phyloP scores from a whole-genome alignment of 208 protist genomes.

The Trypanosoma rangeli region DNA sequence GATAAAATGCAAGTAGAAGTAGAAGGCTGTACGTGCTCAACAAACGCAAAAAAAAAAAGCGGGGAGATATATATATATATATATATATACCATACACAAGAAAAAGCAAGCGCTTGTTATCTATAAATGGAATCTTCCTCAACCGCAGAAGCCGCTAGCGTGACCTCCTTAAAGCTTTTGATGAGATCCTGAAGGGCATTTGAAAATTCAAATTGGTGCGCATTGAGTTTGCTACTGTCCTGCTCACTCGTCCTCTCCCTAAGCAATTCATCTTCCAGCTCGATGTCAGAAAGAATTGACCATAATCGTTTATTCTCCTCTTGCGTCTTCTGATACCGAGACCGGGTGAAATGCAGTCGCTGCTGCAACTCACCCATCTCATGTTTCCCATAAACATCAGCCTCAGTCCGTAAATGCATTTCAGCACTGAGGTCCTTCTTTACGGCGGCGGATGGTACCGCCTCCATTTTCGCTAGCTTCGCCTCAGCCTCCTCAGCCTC shows the following conservation, averaged over 20 bases:
- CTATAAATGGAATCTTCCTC: neutral
- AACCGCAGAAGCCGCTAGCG: neutral
- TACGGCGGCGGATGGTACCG: neutral
- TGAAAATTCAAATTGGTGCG: slow-evolving; percentile 7
- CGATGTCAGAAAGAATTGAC: slow-evolving; percentile 1
- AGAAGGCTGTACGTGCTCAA: neutral
- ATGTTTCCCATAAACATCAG: neutral
- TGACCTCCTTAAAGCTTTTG: slow-evolving; percentile 19
- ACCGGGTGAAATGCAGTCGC: slow-evolving; percentile 1
- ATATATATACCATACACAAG: neutral
- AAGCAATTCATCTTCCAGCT: slow-evolving; percentile 3
- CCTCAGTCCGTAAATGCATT: neutral
- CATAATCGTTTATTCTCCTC: slow-evolving; percentile 12
- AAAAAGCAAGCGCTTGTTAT: slow-evolving; percentile 8
- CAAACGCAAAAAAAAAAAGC: neutral
- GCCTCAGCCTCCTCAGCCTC: slow-evolving; percentile 9
- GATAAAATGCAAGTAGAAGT: neutral
- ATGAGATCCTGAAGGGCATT: slow-evolving; percentile 26
- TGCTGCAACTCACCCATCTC: slow-evolving; percentile 9
- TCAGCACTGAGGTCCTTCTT: neutral
- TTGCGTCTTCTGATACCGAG: slow-evolving; percentile 12
- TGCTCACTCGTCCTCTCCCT: neutral
- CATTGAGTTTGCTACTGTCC: neutral
- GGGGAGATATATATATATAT: neutral
- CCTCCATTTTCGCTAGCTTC: neutral